These are phyloP conservation scores for Wickerhamiella hasegawae DNA, from an alignment of 805 yeast genomes.

Conservation along the genomic window DNA sequence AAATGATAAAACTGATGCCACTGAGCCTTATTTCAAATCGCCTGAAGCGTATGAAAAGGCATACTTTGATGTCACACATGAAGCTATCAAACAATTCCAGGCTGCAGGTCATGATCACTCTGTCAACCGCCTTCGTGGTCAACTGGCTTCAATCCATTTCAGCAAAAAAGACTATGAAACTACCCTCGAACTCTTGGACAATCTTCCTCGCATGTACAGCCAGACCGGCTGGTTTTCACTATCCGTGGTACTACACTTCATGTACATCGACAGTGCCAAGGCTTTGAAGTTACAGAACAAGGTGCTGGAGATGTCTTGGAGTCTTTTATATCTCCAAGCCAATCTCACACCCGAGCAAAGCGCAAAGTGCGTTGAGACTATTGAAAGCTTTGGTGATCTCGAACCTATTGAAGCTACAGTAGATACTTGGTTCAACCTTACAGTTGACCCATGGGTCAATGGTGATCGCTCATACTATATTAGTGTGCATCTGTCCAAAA, in stretches of 20 bases:
- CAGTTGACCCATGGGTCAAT: constrained; percentile 25
- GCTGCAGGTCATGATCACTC: constrained; percentile 41
- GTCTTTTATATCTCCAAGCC: constrained; percentile 14
- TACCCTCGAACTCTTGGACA: constrained; percentile 29
- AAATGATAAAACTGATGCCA: neutral
- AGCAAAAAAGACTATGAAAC: neutral
- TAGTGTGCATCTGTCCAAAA: constrained; percentile 23
- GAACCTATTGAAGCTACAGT: constrained; percentile 18
- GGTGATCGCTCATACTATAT: constrained; percentile 25
- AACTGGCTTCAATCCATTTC: constrained; percentile 56
- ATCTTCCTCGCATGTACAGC: constrained; percentile 53
- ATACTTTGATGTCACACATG: constrained; percentile 40
- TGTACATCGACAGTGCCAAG: constrained; percentile 50
- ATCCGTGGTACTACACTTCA: constrained; percentile 47
- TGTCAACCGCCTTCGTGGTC: constrained; percentile 60
- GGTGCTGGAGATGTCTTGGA: constrained; percentile 18
- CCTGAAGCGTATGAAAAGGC: constrained; percentile 24
- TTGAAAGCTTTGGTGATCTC: constrained; percentile 12
- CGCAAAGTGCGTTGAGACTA: constrained; percentile 10
- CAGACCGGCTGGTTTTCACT: constrained; percentile 60
- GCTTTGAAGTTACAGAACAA: constrained; percentile 14
- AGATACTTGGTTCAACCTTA: constrained; percentile 24
- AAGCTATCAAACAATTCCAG: constrained; percentile 37
- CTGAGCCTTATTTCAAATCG: constrained; percentile 17
- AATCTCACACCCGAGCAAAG: constrained; percentile 11